These are phyloP conservation scores for Limnomonas spitsbergensis DNA, from an alignment of 139 green algal genomes.

Conservation along the genomic window DNA sequence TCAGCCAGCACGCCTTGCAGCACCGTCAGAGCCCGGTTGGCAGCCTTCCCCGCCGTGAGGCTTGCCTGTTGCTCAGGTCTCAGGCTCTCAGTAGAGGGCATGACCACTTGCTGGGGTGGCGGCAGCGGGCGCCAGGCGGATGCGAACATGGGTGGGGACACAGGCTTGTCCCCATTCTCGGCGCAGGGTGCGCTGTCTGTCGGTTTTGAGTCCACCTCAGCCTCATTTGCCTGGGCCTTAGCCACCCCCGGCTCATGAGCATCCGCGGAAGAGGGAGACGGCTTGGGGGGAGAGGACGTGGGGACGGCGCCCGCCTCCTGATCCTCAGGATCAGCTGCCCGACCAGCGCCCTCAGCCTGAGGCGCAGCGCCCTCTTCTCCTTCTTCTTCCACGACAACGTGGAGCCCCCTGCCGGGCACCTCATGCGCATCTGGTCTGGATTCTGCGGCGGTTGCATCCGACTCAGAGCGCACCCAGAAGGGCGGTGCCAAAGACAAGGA, in stretches of 20 bases:
- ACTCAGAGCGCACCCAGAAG: conserved; percentile 10
- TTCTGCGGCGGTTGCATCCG: not conserved
- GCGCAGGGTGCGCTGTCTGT: not conserved
- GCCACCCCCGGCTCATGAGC: not conserved
- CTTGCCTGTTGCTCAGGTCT: too few relatives aligned
- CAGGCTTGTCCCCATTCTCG: not conserved
- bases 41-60: not conserved
- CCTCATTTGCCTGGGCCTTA: not conserved
- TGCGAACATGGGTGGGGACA: not conserved
- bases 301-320: not conserved
- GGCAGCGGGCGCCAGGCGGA: not conserved
- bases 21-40: not conserved
- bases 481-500: not conserved
- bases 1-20: not conserved
- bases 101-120: not conserved
- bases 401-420: not conserved
- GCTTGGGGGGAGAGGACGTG: not conserved
- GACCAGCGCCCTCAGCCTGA: not conserved
- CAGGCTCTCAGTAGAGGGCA: not conserved
- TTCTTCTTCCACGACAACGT: not conserved
- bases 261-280: not conserved
- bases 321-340: not conserved
- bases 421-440: too few relatives aligned
- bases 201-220: not conserved
- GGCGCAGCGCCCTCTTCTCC: too few relatives aligned